Conservation (phyloP, 2,329 filamentous ascomycete species). For the Fusarium domesticum region DNA sequence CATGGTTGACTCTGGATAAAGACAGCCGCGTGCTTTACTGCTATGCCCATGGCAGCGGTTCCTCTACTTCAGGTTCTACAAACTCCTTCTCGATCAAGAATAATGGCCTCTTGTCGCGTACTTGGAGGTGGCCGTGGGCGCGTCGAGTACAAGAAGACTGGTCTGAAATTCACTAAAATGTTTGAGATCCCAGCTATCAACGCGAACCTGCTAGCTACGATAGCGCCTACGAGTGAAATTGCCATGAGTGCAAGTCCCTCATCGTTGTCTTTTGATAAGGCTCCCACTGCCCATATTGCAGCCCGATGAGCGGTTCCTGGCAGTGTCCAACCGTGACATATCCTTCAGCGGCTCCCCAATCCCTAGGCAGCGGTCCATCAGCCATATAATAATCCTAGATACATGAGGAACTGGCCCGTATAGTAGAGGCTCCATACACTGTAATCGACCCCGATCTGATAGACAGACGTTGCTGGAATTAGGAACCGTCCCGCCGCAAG, state of each 20-base stretch:
- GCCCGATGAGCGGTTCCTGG: conserved; percentile 22
- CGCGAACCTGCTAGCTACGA: conserved; percentile 14
- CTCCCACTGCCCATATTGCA: conserved; percentile 1
- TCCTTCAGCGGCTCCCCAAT: conserved; percentile 21
- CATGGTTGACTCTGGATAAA: conserved; percentile 20
- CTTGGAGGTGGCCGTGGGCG: conserved; percentile 21
- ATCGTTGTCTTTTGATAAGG: background rate
- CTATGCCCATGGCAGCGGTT: conserved; percentile 14
- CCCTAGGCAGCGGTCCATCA: conserved; percentile 12
- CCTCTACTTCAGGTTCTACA: conserved; percentile 13
- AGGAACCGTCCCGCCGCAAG: conserved; percentile 35
- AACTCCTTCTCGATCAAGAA: conserved; percentile 21
- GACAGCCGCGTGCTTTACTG: conserved; percentile 20
- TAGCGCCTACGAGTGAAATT: conserved; percentile 24
- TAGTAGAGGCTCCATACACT: conserved; percentile 38
- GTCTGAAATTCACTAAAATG: conserved; percentile 20
- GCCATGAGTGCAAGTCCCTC: conserved; percentile 20
- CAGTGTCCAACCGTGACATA: conserved; percentile 24
- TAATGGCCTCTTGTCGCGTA: conserved; percentile 8
- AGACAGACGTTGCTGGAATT: conserved; percentile 20
- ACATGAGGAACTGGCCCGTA: conserved; percentile 34
- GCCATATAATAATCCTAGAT: conserved; percentile 14
- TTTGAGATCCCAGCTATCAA: conserved; percentile 23
- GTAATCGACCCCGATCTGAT: conserved; percentile 32
- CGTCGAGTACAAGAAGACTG: conserved; percentile 14